Percentiles rank a stretch among this genome's conserved stretches.
Conservation (phyloP, 371 early-diverging fungal species). For the Smittium culicis region DNA sequence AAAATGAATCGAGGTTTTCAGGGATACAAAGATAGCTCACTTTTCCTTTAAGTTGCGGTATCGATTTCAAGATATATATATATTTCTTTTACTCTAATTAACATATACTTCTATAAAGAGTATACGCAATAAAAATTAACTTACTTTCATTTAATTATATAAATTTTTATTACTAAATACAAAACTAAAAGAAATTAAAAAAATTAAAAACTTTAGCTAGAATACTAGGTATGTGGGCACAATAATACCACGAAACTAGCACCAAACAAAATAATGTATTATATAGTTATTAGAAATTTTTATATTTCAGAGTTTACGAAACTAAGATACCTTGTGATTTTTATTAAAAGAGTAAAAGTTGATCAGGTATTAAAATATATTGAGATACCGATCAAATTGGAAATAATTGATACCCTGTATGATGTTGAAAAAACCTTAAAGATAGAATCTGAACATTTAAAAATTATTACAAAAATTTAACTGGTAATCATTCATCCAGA, state of each 20-base stretch:
- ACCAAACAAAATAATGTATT: no score
- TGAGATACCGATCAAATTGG: no score
- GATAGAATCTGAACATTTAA: no score
- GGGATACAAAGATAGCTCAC: background rate
- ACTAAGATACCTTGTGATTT: no score
- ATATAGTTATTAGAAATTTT: no score
- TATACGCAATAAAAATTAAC: background rate
- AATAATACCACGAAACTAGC: background rate
- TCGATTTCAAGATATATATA: background rate
- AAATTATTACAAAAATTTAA: no score
- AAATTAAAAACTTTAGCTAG: background rate
- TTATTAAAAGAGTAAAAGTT: no score
- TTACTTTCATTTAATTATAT: background rate
- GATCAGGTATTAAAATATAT: no score
- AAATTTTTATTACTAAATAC: background rate
- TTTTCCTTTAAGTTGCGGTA: background rate
- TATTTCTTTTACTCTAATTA: background rate
- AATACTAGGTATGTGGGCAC: background rate
- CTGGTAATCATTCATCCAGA: no score
- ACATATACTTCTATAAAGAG: background rate
- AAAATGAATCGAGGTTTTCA: background rate
- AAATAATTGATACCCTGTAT: no score
- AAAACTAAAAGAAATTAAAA: background rate
- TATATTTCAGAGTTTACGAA: no score
- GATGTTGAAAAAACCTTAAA: no score